Conservation (phyloP, 1,139 yeast genomes). For the Taphrina deformans region DNA sequence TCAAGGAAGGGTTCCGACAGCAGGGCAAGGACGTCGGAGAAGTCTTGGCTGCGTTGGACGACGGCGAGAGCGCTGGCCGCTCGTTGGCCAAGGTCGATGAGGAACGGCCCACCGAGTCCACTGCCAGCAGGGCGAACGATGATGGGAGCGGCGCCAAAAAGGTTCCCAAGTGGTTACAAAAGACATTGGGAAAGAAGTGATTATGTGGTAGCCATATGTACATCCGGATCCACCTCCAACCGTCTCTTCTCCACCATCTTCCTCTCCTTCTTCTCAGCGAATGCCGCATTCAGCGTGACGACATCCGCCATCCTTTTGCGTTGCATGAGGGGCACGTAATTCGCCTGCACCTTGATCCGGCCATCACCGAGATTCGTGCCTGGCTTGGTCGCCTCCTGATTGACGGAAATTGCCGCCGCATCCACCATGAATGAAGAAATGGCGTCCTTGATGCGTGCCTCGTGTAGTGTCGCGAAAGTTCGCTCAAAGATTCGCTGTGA, state of each 20-base stretch:
- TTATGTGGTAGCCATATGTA: not conserved
- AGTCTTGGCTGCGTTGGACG: not conserved
- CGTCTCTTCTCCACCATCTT: not conserved
- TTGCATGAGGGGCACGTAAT: slow-evolving; percentile 59
- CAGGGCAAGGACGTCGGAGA: slow-evolving; percentile 13
- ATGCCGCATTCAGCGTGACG: not conserved
- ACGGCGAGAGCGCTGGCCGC: not conserved
- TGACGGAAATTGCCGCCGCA: slow-evolving; percentile 45
- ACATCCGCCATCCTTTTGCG: slow-evolving; percentile 51
- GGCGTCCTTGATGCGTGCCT: slow-evolving; percentile 39
- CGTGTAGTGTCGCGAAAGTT: slow-evolving; percentile 39
- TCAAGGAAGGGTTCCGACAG: slow-evolving; percentile 6
- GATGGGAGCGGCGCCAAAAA: slow-evolving; percentile 1
- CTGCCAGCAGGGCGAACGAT: too few species aligned
- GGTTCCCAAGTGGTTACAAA: slow-evolving; percentile 23
- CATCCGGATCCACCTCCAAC: not conserved
- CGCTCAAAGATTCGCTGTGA: slow-evolving; percentile 38
- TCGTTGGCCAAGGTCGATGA: not conserved
- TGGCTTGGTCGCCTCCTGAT: slow-evolving; percentile 42
- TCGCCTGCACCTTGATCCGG: slow-evolving; percentile 56
- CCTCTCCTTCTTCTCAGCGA: slow-evolving; percentile 13
- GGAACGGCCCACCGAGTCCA: not conserved
- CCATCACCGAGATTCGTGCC: slow-evolving; percentile 71
- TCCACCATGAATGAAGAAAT: slow-evolving; percentile 44
- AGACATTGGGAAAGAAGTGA: slow-evolving; percentile 10